A percentile compares a stretch with the other conserved stretches of the same genome.
Conservation (phyloP, 768 basidiomycete species). For the Peribolospora kevripleyi region DNA sequence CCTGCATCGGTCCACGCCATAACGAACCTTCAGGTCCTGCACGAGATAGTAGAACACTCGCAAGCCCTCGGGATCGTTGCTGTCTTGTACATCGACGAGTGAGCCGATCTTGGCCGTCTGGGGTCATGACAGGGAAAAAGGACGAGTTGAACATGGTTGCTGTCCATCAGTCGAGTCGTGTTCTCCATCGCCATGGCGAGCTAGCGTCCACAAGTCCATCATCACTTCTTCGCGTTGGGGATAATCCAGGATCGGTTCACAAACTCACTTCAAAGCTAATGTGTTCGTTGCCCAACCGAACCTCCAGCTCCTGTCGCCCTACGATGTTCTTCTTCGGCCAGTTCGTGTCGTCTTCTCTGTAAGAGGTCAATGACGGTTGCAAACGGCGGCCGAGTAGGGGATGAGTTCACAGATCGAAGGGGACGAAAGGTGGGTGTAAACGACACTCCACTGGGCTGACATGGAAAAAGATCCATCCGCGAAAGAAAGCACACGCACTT, state of each 20-base stretch:
- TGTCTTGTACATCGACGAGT: slow-evolving; percentile 85
- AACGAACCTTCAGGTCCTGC: slow-evolving; percentile 72
- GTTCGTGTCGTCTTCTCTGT: slow-evolving; percentile 86
- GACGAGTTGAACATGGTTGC: no score
- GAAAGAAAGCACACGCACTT: slow-evolving; percentile 33
- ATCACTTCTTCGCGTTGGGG: no score
- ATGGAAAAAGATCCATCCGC: not conserved
- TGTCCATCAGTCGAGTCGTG: no score
- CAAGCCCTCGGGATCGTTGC: slow-evolving; percentile 88
- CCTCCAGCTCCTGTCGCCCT: slow-evolving; percentile 93
- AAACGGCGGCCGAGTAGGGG: not conserved
- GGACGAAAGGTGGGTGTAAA: not conserved
- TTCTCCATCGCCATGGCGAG: no score
- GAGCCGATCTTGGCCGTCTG: slow-evolving; percentile 97
- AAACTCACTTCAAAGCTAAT: slow-evolving; percentile 74
- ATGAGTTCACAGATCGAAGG: not conserved
- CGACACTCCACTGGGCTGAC: slow-evolving; percentile 1
- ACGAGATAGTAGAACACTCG: slow-evolving; percentile 97
- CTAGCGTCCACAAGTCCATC: no score
- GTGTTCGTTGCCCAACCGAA: slow-evolving; percentile 77
- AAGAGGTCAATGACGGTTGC: not conserved
- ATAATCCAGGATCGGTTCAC: not conserved
- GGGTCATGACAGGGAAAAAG: not conserved
- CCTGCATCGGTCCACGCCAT: not conserved
- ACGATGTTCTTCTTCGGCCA: slow-evolving; percentile 99